Base-by-base conservation (phyloP, 2,329 filamentous ascomycete genomes). In the Scolecobasidium constrictum region DNA sequence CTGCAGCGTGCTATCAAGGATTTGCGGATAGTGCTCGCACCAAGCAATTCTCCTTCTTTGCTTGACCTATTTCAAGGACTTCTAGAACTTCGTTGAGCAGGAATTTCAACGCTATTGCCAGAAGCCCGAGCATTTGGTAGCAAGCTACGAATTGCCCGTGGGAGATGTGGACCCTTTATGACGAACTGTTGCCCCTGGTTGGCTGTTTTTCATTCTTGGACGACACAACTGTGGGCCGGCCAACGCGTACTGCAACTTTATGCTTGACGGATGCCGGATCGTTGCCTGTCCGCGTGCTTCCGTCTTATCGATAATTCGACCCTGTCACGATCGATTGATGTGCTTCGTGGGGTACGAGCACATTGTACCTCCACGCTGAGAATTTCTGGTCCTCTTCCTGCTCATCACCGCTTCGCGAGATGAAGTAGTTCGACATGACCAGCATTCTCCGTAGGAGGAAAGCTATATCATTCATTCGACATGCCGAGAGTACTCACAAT, bases 391-490 rank as follows among this genome's bases (percentile, higher is more conserved):
- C 9, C n/a, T n/a, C 26, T 31, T 31, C n/a, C 9, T 9, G 9
- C n/a, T 31, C 9, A 31, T 31, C 26, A 7, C 9, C 9, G 26
- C 26, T n/a, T 31, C 9, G n/a, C n/a, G n/a, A n/a, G n/a, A n/a
- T n/a, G n/a, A n/a, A n/a, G n/a, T n/a, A n/a, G n/a, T n/a, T n/a
- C n/a, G 26, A 31, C 9, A 31, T n/a, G 26, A 31, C 38, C 11
- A 41, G 28, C 22, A 31, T 41, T n/a, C 33, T 19, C 23, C 21
- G 34, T 17, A 37, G 26, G 40, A 36, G 22, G 20, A 35, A 42
- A 16, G 36, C 21, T 17, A 44, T 44, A 19, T 35, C 38, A 15
- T 34, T 44, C 28, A 34, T 44, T 22, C 42, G 42, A 5, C 42
- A 44, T 39, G 35, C 26, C 12, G 19, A 44, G 20, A 38, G 35